Percentiles rank a stretch among this genome's conserved stretches.
phyloP scores from a whole-genome alignment of 352 stramenopile species.

The Plasmopara halstedii region DNA sequence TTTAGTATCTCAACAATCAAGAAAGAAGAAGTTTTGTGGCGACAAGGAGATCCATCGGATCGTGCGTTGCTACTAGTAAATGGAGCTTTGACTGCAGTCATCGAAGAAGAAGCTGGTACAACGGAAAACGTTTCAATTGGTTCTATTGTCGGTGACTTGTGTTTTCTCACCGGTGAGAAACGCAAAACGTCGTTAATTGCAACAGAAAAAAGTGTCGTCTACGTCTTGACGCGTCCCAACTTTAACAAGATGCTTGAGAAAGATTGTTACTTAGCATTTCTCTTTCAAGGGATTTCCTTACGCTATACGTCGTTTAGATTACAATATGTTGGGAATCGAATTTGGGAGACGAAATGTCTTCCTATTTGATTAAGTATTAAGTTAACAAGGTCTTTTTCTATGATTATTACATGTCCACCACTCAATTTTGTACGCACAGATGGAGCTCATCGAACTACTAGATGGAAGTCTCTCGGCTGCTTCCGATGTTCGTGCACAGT shows the following conservation, averaged over 20 bases:
- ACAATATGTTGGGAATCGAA: conserved; percentile 78
- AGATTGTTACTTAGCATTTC: conserved; percentile 59
- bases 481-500: conserved; percentile 40
- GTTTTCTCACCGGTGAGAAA: conserved; percentile 72
- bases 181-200: conserved; percentile 71
- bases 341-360: conserved; percentile 81
- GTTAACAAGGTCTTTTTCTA: not conserved
- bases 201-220: conserved; percentile 50
- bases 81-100: conserved; percentile 51
- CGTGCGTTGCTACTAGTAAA: conserved; percentile 54
- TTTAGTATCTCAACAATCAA: conserved; percentile 59
- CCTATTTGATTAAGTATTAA: conserved; percentile 34
- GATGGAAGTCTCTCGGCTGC: conserved; percentile 43
- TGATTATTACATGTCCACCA: conserved; percentile 3
- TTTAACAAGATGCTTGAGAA: conserved; percentile 59
- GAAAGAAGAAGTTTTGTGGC: conserved; percentile 57
- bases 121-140: conserved; percentile 62
- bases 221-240: conserved; percentile 46
- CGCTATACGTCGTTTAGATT: conserved; percentile 68
- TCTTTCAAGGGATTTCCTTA: conserved; percentile 68
- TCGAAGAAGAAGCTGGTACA: conserved; percentile 74
- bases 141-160: conserved; percentile 73
- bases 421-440: conserved; percentile 8
- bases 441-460: conserved; percentile 45
- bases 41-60: conserved; percentile 50